A percentile compares a stretch with the other conserved stretches of the same genome.
phyloP scores from a whole-genome alignment of 495 filamentous ascomycete genomes.

The Xylaria cubensis region DNA sequence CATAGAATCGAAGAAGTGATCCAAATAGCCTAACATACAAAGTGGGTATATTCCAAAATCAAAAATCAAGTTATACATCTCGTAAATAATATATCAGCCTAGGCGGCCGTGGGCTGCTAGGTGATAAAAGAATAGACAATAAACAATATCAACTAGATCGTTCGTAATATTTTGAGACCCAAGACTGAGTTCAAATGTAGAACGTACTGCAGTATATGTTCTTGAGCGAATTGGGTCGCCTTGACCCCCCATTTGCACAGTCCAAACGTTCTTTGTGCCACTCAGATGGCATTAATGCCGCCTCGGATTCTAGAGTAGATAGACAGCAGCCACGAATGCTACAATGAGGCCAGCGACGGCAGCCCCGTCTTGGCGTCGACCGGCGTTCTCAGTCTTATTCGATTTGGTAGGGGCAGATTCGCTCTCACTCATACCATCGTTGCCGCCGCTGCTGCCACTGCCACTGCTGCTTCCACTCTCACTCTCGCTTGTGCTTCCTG shows the following conservation, averaged over 20 bases:
- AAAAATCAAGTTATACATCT: slow-evolving; percentile 20
- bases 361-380: slow-evolving; percentile 45
- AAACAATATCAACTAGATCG: slow-evolving; percentile 26
- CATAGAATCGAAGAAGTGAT: slow-evolving; percentile 8
- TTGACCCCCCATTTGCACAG: slow-evolving; percentile 6
- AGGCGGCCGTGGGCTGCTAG: not conserved
- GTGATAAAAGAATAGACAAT: slow-evolving; percentile 15
- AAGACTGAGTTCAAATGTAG: not conserved
- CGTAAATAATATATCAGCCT: slow-evolving; percentile 7
- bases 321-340: slow-evolving; percentile 54
- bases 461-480: not conserved
- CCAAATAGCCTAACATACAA: slow-evolving; percentile 22
- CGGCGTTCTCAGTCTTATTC: slow-evolving; percentile 47
- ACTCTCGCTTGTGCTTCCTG: slow-evolving; percentile 23
- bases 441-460: not conserved
- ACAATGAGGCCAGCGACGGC: slow-evolving; percentile 56
- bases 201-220: slow-evolving; percentile 19
- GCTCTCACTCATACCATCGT: not conserved
- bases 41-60: slow-evolving; percentile 30
- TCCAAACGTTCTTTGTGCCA: not conserved
- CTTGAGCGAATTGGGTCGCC: slow-evolving; percentile 7
- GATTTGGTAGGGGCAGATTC: slow-evolving; percentile 33
- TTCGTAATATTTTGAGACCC: slow-evolving; percentile 11
- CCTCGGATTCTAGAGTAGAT: slow-evolving; percentile 43
- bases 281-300: not conserved